Conservation (phyloP, 129 eudicot genomes). For the Apium graveolens region DNA sequence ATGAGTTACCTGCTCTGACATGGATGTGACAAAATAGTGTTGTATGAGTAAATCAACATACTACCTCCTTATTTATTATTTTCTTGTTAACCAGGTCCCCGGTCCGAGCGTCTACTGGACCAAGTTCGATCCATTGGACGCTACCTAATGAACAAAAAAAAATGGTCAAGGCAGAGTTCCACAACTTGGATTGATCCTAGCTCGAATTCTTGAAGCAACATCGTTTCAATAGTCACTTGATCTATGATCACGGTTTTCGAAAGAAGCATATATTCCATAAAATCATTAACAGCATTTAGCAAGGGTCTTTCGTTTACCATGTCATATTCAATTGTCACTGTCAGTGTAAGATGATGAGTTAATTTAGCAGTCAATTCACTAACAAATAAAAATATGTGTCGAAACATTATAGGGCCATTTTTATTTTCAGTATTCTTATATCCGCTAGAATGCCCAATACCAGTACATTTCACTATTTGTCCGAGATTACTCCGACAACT, state of each 20-base stretch:
- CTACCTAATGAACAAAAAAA: too few species aligned
- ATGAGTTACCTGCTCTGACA: constrained; percentile 33
- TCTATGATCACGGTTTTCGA: constrained; percentile 26
- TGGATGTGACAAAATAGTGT: constrained; percentile 34
- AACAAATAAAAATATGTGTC: constrained; percentile 47
- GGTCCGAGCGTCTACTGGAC: too few species aligned
- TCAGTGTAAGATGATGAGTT: constrained; percentile 27
- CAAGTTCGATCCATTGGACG: too few species aligned
- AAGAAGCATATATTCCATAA: constrained; percentile 46
- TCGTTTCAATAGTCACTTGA: constrained; percentile 28
- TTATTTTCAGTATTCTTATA: constrained; percentile 6
- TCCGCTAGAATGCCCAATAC: constrained; percentile 9
- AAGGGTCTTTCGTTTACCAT: constrained; percentile 22
- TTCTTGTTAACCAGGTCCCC: too few species aligned
- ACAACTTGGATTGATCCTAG: constrained; percentile 39
- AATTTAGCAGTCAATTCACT: constrained; percentile 42
- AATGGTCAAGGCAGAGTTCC: constrained; percentile 42
- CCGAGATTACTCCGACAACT: constrained; percentile 49
- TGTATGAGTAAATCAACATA: constrained; percentile 38
- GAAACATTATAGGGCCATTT: constrained; percentile 22
- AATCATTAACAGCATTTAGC: constrained; percentile 33
- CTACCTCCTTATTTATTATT: too few species aligned
- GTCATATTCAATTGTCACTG: constrained; percentile 17
- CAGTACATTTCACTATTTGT: constrained; percentile 33
- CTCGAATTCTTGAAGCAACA: constrained; percentile 72